Base-by-base conservation (phyloP, 805 yeast species). In the Kazachstania psychrophila region DNA sequence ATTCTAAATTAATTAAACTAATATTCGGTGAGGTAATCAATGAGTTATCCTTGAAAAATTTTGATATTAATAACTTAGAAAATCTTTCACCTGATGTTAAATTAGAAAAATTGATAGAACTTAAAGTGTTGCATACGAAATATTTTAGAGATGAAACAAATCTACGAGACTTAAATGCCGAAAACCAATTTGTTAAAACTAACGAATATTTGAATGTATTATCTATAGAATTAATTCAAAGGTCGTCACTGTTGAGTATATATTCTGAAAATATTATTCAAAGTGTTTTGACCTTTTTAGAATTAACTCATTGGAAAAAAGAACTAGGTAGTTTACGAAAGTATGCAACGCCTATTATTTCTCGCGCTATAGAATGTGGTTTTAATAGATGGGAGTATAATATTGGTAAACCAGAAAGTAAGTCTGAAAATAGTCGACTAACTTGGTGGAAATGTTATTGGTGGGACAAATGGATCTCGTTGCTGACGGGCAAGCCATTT, bases 331-430 rank as follows among this genome's bases (percentile, higher is more conserved):
- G 10, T 6, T n/a, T 35, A 10, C 23, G 23, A n/a, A 33, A 29
- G 14, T 6, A 23, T 12, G 29, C 23, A n/a, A 10, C 17, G 11
- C 3, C 13, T n/a, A 16, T 31, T 7, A 19, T 28, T 12, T 9
- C 15, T 3, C 19, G 35, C 4, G 32, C 28, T 2, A 11, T 33
- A 7, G 40, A 37, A 18, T 7, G 11, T 5, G 36, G 40, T 6
- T 28, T 44, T 6, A 39, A 38, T 29, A 26, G 52, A 22, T 47
- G 52, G 52, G 48, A 47, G 20, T 46, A 39, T 27, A 40, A 47
- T n/a, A 24, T 42, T 8, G 31, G 28, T 6, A 10, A 36, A 8
- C 27, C 29, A 5, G 48, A 46, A 33, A n/a, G 10, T 3, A 15
- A 22, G 10, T 49, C 50, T 2, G 44, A 47, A 14, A 18, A 32